Percentiles rank a stretch among this genome's conserved stretches.
Conservation (phyloP, 129 eudicot genomes). For the Pulicaria dysenterica region DNA sequence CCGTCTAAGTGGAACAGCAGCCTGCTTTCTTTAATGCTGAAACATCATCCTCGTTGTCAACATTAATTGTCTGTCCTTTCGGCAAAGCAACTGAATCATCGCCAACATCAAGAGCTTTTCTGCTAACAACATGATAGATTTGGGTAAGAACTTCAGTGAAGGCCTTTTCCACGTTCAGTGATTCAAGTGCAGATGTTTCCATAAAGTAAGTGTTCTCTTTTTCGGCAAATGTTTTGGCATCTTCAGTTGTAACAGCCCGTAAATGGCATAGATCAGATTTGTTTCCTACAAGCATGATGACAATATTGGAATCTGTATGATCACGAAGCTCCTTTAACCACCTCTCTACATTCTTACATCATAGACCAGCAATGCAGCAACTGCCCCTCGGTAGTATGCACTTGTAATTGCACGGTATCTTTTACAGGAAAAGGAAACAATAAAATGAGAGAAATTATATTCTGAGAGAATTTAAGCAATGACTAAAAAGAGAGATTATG, state of each 20-base stretch:
- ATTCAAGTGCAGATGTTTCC: constrained; percentile 85
- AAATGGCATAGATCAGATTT: constrained; percentile 74
- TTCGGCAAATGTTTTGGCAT: constrained; percentile 63
- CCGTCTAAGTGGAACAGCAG: constrained; percentile 64
- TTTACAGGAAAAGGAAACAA: not conserved
- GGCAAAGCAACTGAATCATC: constrained; percentile 62
- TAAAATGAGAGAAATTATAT: not conserved
- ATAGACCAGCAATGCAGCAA: constrained; percentile 71
- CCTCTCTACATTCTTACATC: constrained; percentile 73
- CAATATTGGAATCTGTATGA: constrained; percentile 69
- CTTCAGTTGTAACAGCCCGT: constrained; percentile 68
- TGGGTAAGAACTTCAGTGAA: constrained; percentile 79
- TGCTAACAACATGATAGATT: constrained; percentile 64
- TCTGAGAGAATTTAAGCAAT: not conserved
- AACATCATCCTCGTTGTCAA: constrained; percentile 64
- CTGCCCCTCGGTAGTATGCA: constrained; percentile 83
- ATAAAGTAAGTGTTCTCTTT: constrained; percentile 58
- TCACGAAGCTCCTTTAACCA: constrained; percentile 83
- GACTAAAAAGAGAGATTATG: not conserved
- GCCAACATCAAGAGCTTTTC: constrained; percentile 65
- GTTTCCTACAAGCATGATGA: constrained; percentile 81
- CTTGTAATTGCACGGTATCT: constrained; percentile 84
- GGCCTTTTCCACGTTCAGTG: constrained; percentile 64
- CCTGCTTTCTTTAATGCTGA: constrained; percentile 70
- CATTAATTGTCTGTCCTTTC: constrained; percentile 68